Base-by-base conservation (phyloP, 306 rosid genomes). In the Rubus idaeus region DNA sequence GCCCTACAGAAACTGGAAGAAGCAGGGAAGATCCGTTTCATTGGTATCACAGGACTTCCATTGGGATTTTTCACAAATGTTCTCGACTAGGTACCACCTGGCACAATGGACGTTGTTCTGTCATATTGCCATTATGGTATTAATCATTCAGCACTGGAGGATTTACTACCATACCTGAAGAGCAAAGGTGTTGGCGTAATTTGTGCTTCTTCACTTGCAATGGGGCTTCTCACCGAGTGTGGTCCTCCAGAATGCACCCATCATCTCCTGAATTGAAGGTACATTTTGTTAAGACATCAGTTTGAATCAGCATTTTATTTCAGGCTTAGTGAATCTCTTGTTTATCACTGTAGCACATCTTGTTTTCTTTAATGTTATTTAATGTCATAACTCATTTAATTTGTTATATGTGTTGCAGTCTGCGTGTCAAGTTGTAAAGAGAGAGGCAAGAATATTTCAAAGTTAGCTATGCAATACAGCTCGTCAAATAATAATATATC, bases 171-270 rank as follows among this genome's bases (percentile, higher is more conserved):
- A 42, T 92, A 92, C 84, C 70, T 95, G 41, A 92, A 95, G 85
- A 84, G 88, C 88, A 95, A 90, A 84, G 97, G 96, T 16, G 88
- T 92, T 72, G 98, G 96, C 8, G 76, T 95, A 39, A 89, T 95
- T 70, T 88, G 78, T 84, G 98, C 97, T 84, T 92, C 97, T 77
- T 97, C 96, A 0, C 84, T 91, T 64, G 89, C 98, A 20, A 95
- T 92, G 97, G 97, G 98, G 55, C 98, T 95, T 76, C 95, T 95
- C 76, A 95, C 98, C 13, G 88, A 92, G 80, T 57, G 81, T 58
- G 98, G 98, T 61, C 98, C 98, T 52, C 98, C 97, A 6, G 84
- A 87, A 21, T 95, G 98, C 98, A 95, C 78, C 97, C 97, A 1
- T 96, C 98, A 49, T 89, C 97, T 3, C 76, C 87, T 2, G 90